Evolutionary conservation across 768 basidiomycete species (phyloP).

Genomic region (Termitomyces heimii): DNA sequence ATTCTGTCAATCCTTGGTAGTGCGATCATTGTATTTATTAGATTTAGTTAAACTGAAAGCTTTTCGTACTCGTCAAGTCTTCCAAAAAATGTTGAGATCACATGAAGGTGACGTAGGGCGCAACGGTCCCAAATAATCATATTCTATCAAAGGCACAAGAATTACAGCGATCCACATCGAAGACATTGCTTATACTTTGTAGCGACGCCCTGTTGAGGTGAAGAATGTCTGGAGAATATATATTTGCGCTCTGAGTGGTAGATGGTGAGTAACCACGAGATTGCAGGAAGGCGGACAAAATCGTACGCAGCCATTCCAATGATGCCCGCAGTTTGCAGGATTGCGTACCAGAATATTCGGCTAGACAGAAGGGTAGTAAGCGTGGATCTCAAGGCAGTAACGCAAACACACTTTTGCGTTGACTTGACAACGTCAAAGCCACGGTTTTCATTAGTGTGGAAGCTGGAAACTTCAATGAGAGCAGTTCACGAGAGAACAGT

Average conservation of each 20-base stretch:
- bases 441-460: conserved; percentile 90
- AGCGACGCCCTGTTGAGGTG: conserved; percentile 84
- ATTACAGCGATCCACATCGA: conserved; percentile 1
- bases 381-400: background rate
- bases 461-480: conserved; percentile 39
- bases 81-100: background rate
- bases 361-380: conserved; percentile 27
- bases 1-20: background rate
- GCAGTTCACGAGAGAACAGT: background rate
- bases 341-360: conserved; percentile 91
- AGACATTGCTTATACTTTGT: conserved; percentile 62
- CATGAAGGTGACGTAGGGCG: too few species aligned
- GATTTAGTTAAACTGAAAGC: background rate
- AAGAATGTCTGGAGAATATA: conserved; percentile 96
- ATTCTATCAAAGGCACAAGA: background rate
- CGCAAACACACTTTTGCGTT: conserved; percentile 63
- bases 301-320: conserved; percentile 87
- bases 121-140: background rate
- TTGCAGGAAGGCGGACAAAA: background rate
- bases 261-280: background rate
- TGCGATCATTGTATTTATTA: background rate
- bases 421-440: conserved; percentile 92
- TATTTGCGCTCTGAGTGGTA: conserved; percentile 67
- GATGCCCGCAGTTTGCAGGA: conserved; percentile 73
- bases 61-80: background rate